phyloP scores from a whole-genome alignment of 306 rosid species.

The Cucurbita ficifolia region DNA sequence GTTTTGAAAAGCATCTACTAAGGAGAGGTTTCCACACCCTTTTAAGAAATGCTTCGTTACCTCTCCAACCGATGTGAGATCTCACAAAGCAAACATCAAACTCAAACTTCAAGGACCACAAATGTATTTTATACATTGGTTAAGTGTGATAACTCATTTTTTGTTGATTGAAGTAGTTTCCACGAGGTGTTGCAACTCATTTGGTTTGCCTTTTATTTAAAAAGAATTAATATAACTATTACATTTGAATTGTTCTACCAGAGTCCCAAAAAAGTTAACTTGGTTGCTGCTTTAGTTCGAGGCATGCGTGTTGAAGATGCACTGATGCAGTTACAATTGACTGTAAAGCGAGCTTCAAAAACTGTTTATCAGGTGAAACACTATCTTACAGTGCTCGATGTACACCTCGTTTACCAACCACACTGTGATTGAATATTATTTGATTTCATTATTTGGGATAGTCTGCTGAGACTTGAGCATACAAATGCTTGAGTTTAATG shows the following conservation, averaged over 20 bases:
- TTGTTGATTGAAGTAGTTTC: background rate
- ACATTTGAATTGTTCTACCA: conserved; percentile 8
- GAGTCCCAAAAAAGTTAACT: conserved; percentile 94
- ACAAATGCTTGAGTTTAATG: background rate
- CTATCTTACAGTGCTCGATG: background rate
- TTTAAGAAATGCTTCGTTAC: no score
- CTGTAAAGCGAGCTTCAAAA: conserved; percentile 78
- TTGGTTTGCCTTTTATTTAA: background rate
- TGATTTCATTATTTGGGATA: background rate
- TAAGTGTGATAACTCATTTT: background rate
- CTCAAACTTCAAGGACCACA: background rate
- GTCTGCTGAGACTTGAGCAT: background rate
- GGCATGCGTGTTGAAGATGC: conserved; percentile 99
- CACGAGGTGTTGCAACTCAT: background rate
- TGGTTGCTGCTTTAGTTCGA: conserved; percentile 87
- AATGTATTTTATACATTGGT: background rate
- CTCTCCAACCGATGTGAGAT: no score
- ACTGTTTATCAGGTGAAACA: conserved; percentile 76
- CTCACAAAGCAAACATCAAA: background rate
- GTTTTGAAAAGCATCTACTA: no score
- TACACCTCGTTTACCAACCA: background rate
- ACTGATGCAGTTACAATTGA: conserved; percentile 72
- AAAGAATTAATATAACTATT: background rate
- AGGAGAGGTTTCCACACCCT: no score
- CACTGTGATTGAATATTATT: background rate